Evolutionary conservation across 2,329 filamentous ascomycete genomes (phyloP), one percentile per base, ranked within the genome.

Genomic region (Penicillium hesseltinei): DNA sequence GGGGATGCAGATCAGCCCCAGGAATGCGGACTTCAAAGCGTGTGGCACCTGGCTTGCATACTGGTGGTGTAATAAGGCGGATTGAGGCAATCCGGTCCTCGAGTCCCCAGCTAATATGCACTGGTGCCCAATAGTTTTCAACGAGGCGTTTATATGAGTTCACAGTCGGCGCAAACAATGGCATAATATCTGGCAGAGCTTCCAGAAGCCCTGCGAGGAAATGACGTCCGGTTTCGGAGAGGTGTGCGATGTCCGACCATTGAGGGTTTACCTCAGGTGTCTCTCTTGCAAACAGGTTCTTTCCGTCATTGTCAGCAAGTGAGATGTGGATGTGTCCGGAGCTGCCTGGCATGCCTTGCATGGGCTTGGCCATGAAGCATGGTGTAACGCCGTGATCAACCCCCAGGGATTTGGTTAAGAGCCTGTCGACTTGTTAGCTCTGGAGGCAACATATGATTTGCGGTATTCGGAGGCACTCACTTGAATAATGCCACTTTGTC

Each of bases 121-220:
- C 92, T 0, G 93, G 93, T 0, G 93, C 93, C 93, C 93, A 97
- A 77, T 96, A 97, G 78, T 97, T 97, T 79, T 97, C 93, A 2
- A 97, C 93, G 0, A 97, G 83, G 3, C 93, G 88, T 79, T 97
- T 97, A 81, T 97, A 97, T 58, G 90, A 95, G 82, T 97, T 97
- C 69, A 97, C 85, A 0, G 91, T 97, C 0, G 93, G 93, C 0
- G 93, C 93, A 19, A 97, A 81, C 51, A 97, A 81, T 1, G 93
- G 93, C 93, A 97, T 97, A 64, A 97, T 85, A 70, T 96, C 91
- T 1, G 93, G 91, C 2, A 97, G 82, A 13, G 92, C 93, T 25
- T 91, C 88, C 0, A 97, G 82, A 1, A 97, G 75, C 10, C 93
- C 93, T 0, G 93, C 93, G 0, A 97, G 84, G 77, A 97, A 97